Percentiles rank a stretch among this genome's conserved stretches.
phyloP scores from a whole-genome alignment of 1,139 yeast genomes.

The Diutina catenulata region DNA sequence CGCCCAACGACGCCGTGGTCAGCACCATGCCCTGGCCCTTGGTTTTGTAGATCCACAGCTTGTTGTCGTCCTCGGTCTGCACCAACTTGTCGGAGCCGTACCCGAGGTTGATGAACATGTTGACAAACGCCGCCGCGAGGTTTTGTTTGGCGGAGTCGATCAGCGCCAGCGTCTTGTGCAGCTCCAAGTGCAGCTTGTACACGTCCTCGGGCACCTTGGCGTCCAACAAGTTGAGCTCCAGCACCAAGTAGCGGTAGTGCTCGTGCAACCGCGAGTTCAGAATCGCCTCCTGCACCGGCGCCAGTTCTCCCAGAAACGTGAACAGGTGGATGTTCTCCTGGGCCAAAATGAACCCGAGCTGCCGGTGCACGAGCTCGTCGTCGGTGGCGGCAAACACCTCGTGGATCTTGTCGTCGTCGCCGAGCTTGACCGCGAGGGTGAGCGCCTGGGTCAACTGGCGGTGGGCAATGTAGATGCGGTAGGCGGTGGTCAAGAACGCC shows the following conservation, averaged over 20 bases:
- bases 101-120: conserved; percentile 84
- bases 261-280: conserved; percentile 73
- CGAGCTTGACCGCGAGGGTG: conserved; percentile 79
- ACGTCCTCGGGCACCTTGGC: conserved; percentile 95
- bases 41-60: conserved; percentile 84
- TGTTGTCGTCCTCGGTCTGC: conserved; percentile 59
- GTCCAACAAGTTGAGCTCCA: conserved; percentile 77
- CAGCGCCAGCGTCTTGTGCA: conserved; percentile 49
- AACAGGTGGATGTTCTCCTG: conserved; percentile 70
- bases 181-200: conserved; percentile 82
- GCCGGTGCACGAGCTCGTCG: conserved; percentile 71
- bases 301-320: conserved; percentile 49
- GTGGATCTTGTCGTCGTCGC: conserved; percentile 64
- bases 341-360: conserved; percentile 81
- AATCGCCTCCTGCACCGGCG: conserved; percentile 75
- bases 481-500: conserved; percentile 85
- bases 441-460: conserved; percentile 83
- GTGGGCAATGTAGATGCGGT: conserved; percentile 67
- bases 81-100: conserved; percentile 78
- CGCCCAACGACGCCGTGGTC: conserved; percentile 86
- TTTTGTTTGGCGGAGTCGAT: conserved; percentile 93
- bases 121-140: conserved; percentile 90
- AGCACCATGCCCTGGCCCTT: conserved; percentile 91
- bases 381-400: conserved; percentile 68
- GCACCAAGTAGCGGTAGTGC: conserved; percentile 67